Conservation (phyloP, 257 asterid genomes). For the Parsonsia alboflavescens region DNA sequence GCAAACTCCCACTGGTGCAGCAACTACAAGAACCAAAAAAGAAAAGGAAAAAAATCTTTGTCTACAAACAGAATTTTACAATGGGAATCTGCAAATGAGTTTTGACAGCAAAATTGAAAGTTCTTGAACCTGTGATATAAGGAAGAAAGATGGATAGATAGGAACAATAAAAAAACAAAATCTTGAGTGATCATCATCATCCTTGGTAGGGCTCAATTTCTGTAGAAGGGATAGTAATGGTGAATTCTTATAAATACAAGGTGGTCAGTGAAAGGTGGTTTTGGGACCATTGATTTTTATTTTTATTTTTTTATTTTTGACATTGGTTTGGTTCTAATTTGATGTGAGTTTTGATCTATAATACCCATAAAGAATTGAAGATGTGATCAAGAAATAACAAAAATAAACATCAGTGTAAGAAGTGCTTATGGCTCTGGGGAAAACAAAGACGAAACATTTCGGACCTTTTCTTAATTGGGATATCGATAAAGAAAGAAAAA, state of each 20-base stretch:
- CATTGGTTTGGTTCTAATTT: constrained; percentile 7
- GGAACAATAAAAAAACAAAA: background rate
- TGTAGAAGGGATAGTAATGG: background rate
- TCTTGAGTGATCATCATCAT: background rate
- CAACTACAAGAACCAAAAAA: constrained; percentile 20
- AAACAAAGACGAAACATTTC: background rate
- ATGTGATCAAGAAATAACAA: background rate
- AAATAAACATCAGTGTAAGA: background rate
- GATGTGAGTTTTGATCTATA: background rate
- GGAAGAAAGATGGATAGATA: constrained; percentile 4
- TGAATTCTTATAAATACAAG: background rate
- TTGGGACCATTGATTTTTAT: constrained; percentile 9
- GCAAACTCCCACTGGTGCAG: constrained; percentile 67
- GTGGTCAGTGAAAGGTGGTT: constrained; percentile 16
- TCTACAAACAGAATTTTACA: background rate
- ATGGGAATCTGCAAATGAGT: background rate
- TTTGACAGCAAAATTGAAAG: background rate
- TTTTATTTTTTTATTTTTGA: background rate
- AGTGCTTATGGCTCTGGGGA: no score
- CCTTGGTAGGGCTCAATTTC: background rate
- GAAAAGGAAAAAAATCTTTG: background rate
- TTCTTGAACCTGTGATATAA: constrained; percentile 6
- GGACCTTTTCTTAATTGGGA: background rate
- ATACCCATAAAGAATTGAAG: background rate
- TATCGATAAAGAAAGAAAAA: background rate